Base-by-base conservation (phyloP, 2,329 filamentous ascomycete genomes). In the Ascochyta lentis region DNA sequence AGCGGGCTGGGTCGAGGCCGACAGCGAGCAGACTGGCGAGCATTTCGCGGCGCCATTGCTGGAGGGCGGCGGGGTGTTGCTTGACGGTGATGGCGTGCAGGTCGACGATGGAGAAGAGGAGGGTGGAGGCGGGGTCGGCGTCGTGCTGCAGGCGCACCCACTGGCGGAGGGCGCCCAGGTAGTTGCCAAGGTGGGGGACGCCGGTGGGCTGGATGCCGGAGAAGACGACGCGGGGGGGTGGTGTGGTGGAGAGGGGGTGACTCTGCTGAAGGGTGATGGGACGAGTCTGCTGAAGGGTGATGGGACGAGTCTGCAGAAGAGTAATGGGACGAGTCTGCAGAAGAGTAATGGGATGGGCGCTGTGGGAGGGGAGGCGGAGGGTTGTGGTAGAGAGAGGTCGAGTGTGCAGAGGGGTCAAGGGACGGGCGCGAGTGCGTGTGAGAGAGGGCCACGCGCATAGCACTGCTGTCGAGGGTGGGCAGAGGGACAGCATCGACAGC, bases 191-290 rank as follows among this genome's bases (percentile, higher is more conserved):
- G 75, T 99, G 95, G 13, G 95, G 95, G 23, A 96, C 84, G 33
- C 94, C 95, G 0, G 95, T 99, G 16, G 95, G 95, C 76, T 99
- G 95, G 66, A 99, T 99, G 49, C 93, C 95, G 3, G 95, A 98
- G 80, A 99, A 97, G 68, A 98, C 86, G 46, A 66, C 65, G 16
- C 2, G 13, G 16, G 39, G 3, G 29, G 33, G 24, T 6, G 35
- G 31, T 13, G 22, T 26, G 5, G 43, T 46, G 4, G 31, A 24
- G 22, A 38, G 31, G 22, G 9, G 26, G 8, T 39, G 19, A 19
- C 19, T 19, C 19, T 19, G 19, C 19, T 19, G 19, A 19, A 19
- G 19, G 19, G 19, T 19, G 2, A 19, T 19, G 19, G 19, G 19
- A 19, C 2, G 19, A 19, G 19, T 19, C 19, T 19, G 19, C 19